phyloP scores from a whole-genome alignment of 495 filamentous ascomycete species.

The Xylaria telfairii region DNA sequence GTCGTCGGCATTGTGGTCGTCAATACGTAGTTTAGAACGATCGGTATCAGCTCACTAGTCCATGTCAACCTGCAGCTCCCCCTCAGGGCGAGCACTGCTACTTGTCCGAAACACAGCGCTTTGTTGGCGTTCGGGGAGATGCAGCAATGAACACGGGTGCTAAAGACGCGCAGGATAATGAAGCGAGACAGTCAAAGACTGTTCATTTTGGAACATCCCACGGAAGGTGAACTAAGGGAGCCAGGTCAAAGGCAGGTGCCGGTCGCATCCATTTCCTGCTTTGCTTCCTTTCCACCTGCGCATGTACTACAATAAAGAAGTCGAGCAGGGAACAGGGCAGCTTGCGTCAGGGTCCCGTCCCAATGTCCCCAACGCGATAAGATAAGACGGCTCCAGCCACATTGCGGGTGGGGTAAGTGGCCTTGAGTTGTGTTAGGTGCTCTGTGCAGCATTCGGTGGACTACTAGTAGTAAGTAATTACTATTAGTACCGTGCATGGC shows the following conservation, averaged over 20 bases:
- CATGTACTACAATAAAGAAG: slow-evolving; percentile 24
- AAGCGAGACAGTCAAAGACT: slow-evolving; percentile 38
- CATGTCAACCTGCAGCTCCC: slow-evolving; percentile 34
- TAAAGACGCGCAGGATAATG: slow-evolving; percentile 32
- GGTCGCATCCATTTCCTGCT: slow-evolving; percentile 36
- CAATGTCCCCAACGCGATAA: slow-evolving; percentile 20
- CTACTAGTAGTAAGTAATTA: too few relatives aligned
- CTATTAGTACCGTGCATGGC: neutral
- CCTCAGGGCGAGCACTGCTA: slow-evolving; percentile 27
- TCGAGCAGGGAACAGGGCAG: slow-evolving; percentile 22
- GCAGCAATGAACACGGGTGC: slow-evolving; percentile 20
- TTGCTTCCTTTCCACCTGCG: slow-evolving; percentile 25
- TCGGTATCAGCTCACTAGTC: slow-evolving; percentile 27
- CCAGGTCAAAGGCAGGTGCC: slow-evolving; percentile 37
- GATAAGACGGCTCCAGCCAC: slow-evolving; percentile 20
- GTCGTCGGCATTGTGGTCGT: slow-evolving; percentile 34
- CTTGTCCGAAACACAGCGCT: slow-evolving; percentile 37
- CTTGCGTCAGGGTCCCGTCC: slow-evolving; percentile 20
- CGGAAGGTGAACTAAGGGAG: slow-evolving; percentile 26
- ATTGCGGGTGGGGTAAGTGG: neutral
- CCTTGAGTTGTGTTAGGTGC: neutral
- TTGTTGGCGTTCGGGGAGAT: slow-evolving; percentile 30
- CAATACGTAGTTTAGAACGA: slow-evolving; percentile 19
- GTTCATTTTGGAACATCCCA: slow-evolving; percentile 37
- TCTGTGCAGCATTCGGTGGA: neutral